phyloP scores from a whole-genome alignment of 257 asterid species.

The Nyctanthes arbortristis region DNA sequence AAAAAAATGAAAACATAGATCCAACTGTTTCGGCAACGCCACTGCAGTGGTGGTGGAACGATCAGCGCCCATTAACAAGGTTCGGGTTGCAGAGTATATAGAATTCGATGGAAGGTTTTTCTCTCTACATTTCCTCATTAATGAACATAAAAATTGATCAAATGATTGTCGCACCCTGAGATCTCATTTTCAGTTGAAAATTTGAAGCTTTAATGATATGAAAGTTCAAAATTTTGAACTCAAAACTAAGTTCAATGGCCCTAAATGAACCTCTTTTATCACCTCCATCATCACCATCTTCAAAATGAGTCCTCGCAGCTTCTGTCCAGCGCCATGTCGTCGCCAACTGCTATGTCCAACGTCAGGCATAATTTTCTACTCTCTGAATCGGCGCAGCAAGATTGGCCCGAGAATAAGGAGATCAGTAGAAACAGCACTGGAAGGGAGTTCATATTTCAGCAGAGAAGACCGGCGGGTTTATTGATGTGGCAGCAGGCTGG shows the following conservation, averaged over 20 bases:
- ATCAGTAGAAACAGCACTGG: slow-evolving; percentile 23
- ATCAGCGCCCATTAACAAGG: not conserved
- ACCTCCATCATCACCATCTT: slow-evolving; percentile 34
- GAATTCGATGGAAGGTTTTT: not conserved
- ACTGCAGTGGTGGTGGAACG: too few relatives aligned
- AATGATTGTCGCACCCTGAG: not conserved
- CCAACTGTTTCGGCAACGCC: too few relatives aligned
- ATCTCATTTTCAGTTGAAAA: not conserved
- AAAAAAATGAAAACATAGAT: too few relatives aligned
- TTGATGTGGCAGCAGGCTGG: slow-evolving; percentile 47
- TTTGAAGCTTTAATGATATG: not conserved
- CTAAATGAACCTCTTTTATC: slow-evolving; percentile 39
- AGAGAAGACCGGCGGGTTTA: slow-evolving; percentile 56
- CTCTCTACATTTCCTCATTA: not conserved
- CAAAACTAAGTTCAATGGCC: slow-evolving; percentile 44
- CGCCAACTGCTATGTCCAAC: slow-evolving; percentile 34
- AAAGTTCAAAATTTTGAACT: slow-evolving; percentile 22
- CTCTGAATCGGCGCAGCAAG: slow-evolving; percentile 18
- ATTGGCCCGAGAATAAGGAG: slow-evolving; percentile 15
- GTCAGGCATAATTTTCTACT: slow-evolving; percentile 27
- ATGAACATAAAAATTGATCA: not conserved
- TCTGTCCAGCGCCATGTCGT: slow-evolving; percentile 52
- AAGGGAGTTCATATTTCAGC: slow-evolving; percentile 46
- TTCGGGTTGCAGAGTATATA: not conserved
- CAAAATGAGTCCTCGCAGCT: slow-evolving; percentile 81